Evolutionary conservation across 2,329 filamentous ascomycete species (phyloP).

Genomic region (Pestalotiopsis sp.): DNA sequence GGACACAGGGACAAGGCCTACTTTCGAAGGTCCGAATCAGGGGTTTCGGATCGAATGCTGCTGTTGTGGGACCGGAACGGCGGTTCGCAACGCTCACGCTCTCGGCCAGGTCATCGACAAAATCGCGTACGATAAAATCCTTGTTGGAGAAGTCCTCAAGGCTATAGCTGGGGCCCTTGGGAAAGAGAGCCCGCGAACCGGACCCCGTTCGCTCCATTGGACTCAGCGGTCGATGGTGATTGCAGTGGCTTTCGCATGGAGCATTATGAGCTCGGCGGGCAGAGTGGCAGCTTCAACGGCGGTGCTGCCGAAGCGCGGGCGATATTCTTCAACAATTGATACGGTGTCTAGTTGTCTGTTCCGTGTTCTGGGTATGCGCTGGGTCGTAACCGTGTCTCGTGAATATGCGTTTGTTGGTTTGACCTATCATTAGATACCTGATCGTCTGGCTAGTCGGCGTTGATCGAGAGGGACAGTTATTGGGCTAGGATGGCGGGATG

Average conservation of each 20-base stretch:
- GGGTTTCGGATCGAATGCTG: slow-evolving; percentile 90
- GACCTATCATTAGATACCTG: background rate
- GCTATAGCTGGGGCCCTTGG: slow-evolving; percentile 79
- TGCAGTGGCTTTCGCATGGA: slow-evolving; percentile 22
- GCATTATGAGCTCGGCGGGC: background rate
- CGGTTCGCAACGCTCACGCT: slow-evolving; percentile 78
- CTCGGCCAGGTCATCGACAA: slow-evolving; percentile 90
- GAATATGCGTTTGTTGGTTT: background rate
- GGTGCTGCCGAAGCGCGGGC: background rate
- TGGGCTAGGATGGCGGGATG: background rate
- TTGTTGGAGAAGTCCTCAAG: slow-evolving; percentile 86
- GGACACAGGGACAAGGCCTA: slow-evolving; percentile 32
- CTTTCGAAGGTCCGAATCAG: slow-evolving; percentile 93
- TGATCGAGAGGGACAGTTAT: background rate
- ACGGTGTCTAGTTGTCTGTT: background rate
- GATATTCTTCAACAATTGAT: background rate
- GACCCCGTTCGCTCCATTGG: slow-evolving; percentile 44
- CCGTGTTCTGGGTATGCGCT: background rate
- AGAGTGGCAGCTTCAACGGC: background rate
- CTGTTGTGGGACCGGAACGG: slow-evolving; percentile 68
- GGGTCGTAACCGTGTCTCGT: background rate
- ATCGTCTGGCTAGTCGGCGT: background rate
- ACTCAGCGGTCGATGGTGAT: slow-evolving; percentile 21
- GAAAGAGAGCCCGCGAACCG: slow-evolving; percentile 69
- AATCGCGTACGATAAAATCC: slow-evolving; percentile 98